These are phyloP conservation scores for Calonectria ilicicola DNA, from an alignment of 2,329 filamentous ascomycete species.

Conservation along the genomic window DNA sequence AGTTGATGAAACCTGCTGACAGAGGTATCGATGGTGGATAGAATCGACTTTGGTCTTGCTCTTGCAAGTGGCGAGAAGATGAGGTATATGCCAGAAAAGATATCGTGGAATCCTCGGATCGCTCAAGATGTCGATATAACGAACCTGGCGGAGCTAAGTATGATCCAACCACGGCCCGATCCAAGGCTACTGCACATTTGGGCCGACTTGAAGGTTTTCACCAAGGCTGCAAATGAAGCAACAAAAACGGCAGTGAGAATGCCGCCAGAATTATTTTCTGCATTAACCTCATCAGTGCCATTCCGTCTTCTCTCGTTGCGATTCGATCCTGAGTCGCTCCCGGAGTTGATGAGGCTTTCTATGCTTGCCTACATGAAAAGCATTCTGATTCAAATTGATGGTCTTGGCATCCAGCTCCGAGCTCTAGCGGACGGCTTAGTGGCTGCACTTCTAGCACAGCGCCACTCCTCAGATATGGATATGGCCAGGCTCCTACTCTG, in stretches of 20 bases:
- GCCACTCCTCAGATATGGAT: background rate
- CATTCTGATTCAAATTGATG: slow-evolving; percentile 26
- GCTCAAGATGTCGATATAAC: background rate
- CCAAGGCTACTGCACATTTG: slow-evolving; percentile 35
- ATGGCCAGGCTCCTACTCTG: slow-evolving; percentile 18
- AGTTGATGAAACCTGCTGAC: background rate
- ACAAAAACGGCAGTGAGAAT: slow-evolving; percentile 34
- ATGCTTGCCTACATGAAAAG: slow-evolving; percentile 42
- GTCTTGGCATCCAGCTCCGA: slow-evolving; percentile 19
- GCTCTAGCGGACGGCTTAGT: background rate
- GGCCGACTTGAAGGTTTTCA: slow-evolving; percentile 39
- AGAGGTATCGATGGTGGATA: background rate
- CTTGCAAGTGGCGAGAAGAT: slow-evolving; percentile 21
- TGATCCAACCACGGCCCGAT: slow-evolving; percentile 24
- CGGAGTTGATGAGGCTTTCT: slow-evolving; percentile 29
- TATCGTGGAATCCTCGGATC: slow-evolving; percentile 28
- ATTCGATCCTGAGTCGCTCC: slow-evolving; percentile 22
- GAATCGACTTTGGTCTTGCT: slow-evolving; percentile 26
- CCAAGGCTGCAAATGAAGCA: slow-evolving; percentile 35
- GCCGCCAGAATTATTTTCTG: slow-evolving; percentile 28
- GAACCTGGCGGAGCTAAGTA: slow-evolving; percentile 22
- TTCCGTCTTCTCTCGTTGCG: slow-evolving; percentile 35
- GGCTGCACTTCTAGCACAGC: slow-evolving; percentile 7
- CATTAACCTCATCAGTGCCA: slow-evolving; percentile 36
- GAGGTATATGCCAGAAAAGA: slow-evolving; percentile 12